Evolutionary conservation across 2,329 filamentous ascomycete genomes (phyloP).

Genomic region (Pyrenophora teres): DNA sequence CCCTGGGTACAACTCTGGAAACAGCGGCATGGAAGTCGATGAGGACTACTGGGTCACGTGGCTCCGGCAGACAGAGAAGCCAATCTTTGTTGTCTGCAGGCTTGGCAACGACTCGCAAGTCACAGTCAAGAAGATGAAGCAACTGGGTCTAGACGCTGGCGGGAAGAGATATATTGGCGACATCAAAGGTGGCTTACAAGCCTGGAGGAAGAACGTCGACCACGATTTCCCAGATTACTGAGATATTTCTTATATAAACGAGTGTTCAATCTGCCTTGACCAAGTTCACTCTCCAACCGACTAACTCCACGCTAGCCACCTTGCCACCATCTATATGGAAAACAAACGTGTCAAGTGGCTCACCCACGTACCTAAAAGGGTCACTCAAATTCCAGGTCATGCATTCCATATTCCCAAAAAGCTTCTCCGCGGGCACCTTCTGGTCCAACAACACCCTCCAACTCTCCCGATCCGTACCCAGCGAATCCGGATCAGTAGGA

Average conservation of each 20-base stretch:
- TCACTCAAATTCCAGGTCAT: constrained; percentile 30
- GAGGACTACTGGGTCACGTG: constrained; percentile 37
- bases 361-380: constrained; percentile 21
- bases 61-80: constrained; percentile 45
- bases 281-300: constrained; percentile 21
- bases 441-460: constrained; percentile 29
- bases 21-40: constrained; percentile 13
- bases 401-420: constrained; percentile 29
- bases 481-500: constrained; percentile 27
- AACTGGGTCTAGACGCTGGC: constrained; percentile 59
- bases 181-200: constrained; percentile 70
- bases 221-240: constrained; percentile 61
- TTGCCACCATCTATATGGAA: constrained; percentile 14
- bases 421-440: constrained; percentile 1
- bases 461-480: constrained; percentile 12
- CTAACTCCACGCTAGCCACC: constrained; percentile 16
- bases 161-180: constrained; percentile 68
- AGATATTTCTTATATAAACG: not conserved
- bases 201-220: constrained; percentile 75
- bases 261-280: constrained; percentile 6
- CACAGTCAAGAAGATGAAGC: constrained; percentile 67
- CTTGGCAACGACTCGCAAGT: constrained; percentile 80
- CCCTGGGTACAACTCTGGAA: not conserved
- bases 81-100: constrained; percentile 74
- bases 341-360: constrained; percentile 26